Conservation (phyloP, 108 stramenopile genomes). For the Fragilariopsis cylindrus region DNA sequence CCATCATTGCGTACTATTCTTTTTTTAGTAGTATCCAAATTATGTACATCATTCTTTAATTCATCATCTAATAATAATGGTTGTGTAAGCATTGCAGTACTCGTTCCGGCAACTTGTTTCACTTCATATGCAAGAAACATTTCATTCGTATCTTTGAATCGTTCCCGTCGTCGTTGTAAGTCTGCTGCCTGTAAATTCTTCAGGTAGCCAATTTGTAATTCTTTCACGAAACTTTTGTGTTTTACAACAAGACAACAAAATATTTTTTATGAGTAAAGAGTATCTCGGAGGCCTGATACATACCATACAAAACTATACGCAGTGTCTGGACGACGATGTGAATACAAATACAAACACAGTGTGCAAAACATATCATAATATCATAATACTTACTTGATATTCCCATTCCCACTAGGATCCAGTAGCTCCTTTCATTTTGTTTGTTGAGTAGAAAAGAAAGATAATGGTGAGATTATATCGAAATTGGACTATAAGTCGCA, state of each 20-base stretch:
- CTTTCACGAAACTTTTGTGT: constrained; percentile 38
- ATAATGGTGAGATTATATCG: not conserved
- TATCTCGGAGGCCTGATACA: too few species aligned
- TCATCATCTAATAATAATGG: constrained; percentile 57
- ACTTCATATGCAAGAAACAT: constrained; percentile 62
- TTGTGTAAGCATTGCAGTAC: constrained; percentile 27
- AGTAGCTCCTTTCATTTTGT: constrained; percentile 1
- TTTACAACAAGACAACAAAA: not conserved
- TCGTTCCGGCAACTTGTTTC: constrained; percentile 12
- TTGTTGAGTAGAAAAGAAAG: not conserved
- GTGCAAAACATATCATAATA: not conserved
- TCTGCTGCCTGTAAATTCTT: constrained; percentile 38
- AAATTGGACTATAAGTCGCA: too few species aligned
- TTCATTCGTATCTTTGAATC: constrained; percentile 35
- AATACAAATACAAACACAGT: not conserved
- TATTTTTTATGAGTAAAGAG: too few species aligned
- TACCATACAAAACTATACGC: too few species aligned
- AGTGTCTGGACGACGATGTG: too few species aligned
- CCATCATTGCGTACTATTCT: constrained; percentile 17
- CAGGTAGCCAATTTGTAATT: constrained; percentile 38
- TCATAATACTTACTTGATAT: constrained; percentile 3
- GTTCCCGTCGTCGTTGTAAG: constrained; percentile 38
- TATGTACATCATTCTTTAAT: constrained; percentile 35
- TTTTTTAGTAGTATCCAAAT: constrained; percentile 12
- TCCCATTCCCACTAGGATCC: constrained; percentile 11